Evolutionary conservation across 495 filamentous ascomycete genomes (phyloP), one percentile per base, ranked within the genome.

Genomic region (Penicillium arizonense): DNA sequence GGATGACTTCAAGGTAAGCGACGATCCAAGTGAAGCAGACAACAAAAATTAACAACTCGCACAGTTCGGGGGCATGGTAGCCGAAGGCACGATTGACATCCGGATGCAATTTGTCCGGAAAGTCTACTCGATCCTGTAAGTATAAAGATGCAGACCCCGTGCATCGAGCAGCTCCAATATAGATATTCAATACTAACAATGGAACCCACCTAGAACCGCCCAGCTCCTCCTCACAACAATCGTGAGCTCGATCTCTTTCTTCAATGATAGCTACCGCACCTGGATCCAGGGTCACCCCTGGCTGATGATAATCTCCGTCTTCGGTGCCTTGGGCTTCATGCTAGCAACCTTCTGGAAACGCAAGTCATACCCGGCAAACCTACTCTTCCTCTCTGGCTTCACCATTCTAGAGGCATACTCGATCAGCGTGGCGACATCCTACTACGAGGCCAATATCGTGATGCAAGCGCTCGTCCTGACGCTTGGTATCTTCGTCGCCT

Each of bases 21-120:
- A 39, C 28, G 4, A 30, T 97, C 97, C 81, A 98, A 96, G 77
- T 87, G 87, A 66, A 33, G 64, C 50, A 12, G 37, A 33, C 5
- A 13, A 51, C 16, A 11, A 10, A 20, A 36, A 21, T 45, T 57
- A 37, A 57, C 34, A 2, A 21, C 5, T 4, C 2, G 9, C 44
- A 24, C 58, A 91, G 86, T 97, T 93, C 63, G 91, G 91, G 39
- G 91, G 90, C 34, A 89, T 83, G 10, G 91, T 97, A 44, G 83
- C 93, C 52, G 95, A 97, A 74, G 95, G 87, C 36, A 95, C 91
- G 9, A 77, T 97, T 63, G 90, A 94, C 55, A 96, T 98, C 69
- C 87, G 94, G 54, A 96, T 97, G 85, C 88, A 92, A 75, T 98
- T 99, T 72, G 83, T 99, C 54, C 89, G 94, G 64, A 99, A 99